Percentiles rank a stretch among this genome's conserved stretches.
phyloP scores from a whole-genome alignment of 2,329 filamentous ascomycete genomes.

The Stagonosporopsis rhizophila region DNA sequence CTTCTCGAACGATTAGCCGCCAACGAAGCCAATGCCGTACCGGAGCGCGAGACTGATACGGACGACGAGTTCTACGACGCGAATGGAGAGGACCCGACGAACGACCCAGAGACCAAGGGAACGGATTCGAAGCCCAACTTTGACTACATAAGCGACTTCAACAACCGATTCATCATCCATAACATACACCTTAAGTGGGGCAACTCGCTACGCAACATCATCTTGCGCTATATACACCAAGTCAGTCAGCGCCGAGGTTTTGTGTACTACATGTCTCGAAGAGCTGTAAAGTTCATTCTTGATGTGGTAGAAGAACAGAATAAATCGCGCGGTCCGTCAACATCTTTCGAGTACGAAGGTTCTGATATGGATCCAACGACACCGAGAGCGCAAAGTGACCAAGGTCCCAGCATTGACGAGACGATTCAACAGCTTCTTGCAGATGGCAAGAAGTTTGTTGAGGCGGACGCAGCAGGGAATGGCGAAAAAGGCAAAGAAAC shows the following conservation, averaged over 20 bases:
- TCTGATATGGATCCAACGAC: slow-evolving; percentile 38
- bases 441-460: slow-evolving; percentile 83
- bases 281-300: slow-evolving; percentile 96
- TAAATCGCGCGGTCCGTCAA: slow-evolving; percentile 61
- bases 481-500: slow-evolving; percentile 17
- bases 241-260: slow-evolving; percentile 95
- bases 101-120: slow-evolving; percentile 56
- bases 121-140: slow-evolving; percentile 73
- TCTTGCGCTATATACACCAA: slow-evolving; percentile 96
- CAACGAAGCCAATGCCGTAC: slow-evolving; percentile 60
- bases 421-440: slow-evolving; percentile 84
- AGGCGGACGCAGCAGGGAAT: slow-evolving; percentile 66
- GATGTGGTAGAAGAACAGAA: slow-evolving; percentile 96
- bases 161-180: slow-evolving; percentile 97
- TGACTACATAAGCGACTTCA: slow-evolving; percentile 93
- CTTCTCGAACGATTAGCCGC: slow-evolving; percentile 63
- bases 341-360: slow-evolving; percentile 19
- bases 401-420: slow-evolving; percentile 75
- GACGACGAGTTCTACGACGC: slow-evolving; percentile 57
- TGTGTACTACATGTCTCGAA: slow-evolving; percentile 94
- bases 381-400: slow-evolving; percentile 55
- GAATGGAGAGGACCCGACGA: slow-evolving; percentile 60
- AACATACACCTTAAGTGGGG: slow-evolving; percentile 99
- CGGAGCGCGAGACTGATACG: slow-evolving; percentile 52
- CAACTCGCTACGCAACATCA: slow-evolving; percentile 92